Evolutionary conservation across 208 protist genomes (phyloP).

Genomic region (Leptomonas seymouri): DNA sequence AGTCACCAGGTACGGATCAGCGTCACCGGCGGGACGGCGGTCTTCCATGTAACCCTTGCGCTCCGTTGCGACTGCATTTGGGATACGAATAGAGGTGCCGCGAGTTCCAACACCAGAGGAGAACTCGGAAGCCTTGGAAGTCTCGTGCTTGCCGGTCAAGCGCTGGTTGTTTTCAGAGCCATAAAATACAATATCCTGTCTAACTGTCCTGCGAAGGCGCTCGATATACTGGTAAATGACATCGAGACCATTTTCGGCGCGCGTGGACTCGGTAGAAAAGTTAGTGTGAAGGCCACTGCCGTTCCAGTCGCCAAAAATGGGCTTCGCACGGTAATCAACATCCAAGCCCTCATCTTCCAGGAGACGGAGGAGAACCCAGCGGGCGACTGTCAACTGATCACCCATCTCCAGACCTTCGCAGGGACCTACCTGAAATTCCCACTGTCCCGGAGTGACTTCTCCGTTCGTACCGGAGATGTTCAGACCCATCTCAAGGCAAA

Average conservation of each 20-base stretch:
- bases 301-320: slow-evolving; percentile 98
- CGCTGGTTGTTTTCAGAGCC: slow-evolving; percentile 86
- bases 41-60: slow-evolving; percentile 97
- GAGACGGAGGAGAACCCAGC: slow-evolving; percentile 92
- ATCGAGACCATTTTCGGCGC: slow-evolving; percentile 70
- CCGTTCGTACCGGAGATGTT: slow-evolving; percentile 95
- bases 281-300: slow-evolving; percentile 98
- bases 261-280: slow-evolving; percentile 95
- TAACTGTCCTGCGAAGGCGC: slow-evolving; percentile 61
- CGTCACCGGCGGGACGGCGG: slow-evolving; percentile 95
- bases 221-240: slow-evolving; percentile 84
- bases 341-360: slow-evolving; percentile 75
- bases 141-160: slow-evolving; percentile 90
- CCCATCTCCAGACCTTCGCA: slow-evolving; percentile 91
- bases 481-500: slow-evolving; percentile 84
- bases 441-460: slow-evolving; percentile 97
- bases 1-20: slow-evolving; percentile 97
- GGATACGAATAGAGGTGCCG: slow-evolving; percentile 96
- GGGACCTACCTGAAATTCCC: slow-evolving; percentile 98
- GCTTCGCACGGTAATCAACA: slow-evolving; percentile 92
- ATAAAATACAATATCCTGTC: slow-evolving; percentile 89
- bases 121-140: slow-evolving; percentile 72
- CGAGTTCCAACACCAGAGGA: slow-evolving; percentile 85
- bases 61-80: slow-evolving; percentile 89
- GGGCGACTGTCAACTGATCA: slow-evolving; percentile 94